Conservation (phyloP, 148 eudicot species). For the Salicornia ramosissima region DNA sequence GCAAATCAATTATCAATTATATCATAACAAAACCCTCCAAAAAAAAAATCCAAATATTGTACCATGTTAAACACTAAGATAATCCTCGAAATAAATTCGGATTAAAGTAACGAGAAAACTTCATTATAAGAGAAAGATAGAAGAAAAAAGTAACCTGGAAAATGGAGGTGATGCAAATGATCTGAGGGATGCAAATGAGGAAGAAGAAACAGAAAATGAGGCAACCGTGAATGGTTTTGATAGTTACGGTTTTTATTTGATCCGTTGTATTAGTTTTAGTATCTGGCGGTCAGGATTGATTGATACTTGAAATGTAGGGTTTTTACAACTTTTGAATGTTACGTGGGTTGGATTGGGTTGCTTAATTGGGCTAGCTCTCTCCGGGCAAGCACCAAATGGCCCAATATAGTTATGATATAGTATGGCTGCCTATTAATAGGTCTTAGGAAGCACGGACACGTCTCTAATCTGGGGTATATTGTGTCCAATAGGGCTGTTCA, state of each 20-base stretch:
- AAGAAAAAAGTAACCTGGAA: background rate
- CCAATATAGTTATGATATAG: too few relatives aligned
- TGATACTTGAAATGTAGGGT: background rate
- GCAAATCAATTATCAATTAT: background rate
- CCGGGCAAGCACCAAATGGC: too few relatives aligned
- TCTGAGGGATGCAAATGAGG: background rate
- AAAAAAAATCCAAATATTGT: background rate
- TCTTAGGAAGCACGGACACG: too few relatives aligned
- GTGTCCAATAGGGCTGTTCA: too few relatives aligned
- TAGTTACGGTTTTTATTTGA: slow-evolving; percentile 3
- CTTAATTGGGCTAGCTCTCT: too few relatives aligned
- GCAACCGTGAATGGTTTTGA: slow-evolving; percentile 10
- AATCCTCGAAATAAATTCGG: background rate
- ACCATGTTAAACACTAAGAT: background rate
- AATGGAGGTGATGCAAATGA: background rate
- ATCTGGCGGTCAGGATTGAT: background rate
- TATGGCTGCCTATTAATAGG: too few relatives aligned
- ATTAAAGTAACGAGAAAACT: too few relatives aligned
- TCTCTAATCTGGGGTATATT: too few relatives aligned
- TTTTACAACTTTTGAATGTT: too few relatives aligned
- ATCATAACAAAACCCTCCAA: background rate
- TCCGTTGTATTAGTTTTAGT: background rate
- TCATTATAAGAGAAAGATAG: background rate
- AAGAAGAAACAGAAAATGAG: background rate
- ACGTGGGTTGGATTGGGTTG: background rate